Evolutionary conservation across 2,329 filamentous ascomycete genomes (phyloP).

Genomic region (Tetracladium maxilliforme): DNA sequence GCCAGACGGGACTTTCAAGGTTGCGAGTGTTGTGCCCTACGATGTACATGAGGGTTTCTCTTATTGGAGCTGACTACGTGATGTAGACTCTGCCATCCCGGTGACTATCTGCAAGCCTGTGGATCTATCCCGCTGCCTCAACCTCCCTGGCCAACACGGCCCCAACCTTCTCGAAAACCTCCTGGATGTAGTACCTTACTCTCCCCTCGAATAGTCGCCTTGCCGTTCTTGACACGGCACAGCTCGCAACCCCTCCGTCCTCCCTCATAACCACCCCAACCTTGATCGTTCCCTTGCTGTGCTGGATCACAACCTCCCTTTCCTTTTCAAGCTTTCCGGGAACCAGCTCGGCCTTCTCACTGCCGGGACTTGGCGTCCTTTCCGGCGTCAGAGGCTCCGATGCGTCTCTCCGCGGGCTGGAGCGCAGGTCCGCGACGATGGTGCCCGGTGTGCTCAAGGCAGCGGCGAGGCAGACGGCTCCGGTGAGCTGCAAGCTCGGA

Average conservation of each 20-base stretch:
- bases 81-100: too few species aligned
- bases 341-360: too few species aligned
- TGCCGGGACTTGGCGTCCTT: too few species aligned
- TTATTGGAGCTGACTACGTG: too few species aligned
- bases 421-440: slow-evolving; percentile 11
- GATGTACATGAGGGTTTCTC: too few species aligned
- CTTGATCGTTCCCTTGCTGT: slow-evolving; percentile 14
- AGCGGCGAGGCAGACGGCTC: slow-evolving; percentile 29
- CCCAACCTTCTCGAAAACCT: too few species aligned
- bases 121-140: too few species aligned
- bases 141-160: too few species aligned
- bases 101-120: too few species aligned
- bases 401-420: background rate
- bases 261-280: slow-evolving; percentile 9
- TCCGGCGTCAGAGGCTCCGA: slow-evolving; percentile 6
- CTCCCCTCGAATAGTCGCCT: slow-evolving; percentile 15
- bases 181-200: too few species aligned
- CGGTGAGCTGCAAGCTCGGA: slow-evolving; percentile 34
- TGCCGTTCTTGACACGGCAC: slow-evolving; percentile 15
- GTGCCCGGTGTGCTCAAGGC: slow-evolving; percentile 26
- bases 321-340: slow-evolving; percentile 1
- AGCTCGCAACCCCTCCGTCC: slow-evolving; percentile 10
- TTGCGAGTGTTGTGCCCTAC: too few species aligned
- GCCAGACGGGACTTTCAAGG: too few species aligned
- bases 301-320: slow-evolving; percentile 9